Evolutionary conservation across 2,329 filamentous ascomycete genomes (phyloP), one percentile per base, ranked within the genome.

Genomic region (Epicoccum nigrum): DNA sequence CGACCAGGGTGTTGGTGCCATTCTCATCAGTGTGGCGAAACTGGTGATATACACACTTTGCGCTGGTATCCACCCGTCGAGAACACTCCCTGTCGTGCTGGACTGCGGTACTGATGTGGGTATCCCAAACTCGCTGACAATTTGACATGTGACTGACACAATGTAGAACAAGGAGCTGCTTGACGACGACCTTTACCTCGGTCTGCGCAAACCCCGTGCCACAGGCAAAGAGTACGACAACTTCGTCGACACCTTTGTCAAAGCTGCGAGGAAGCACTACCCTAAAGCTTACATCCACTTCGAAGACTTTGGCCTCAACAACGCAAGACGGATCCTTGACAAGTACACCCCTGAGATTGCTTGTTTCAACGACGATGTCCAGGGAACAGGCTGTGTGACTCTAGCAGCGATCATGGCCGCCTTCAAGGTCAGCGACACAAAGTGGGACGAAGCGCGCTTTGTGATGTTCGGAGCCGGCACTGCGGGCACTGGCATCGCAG

Each of bases 361-460:
- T 0, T 95, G 90, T 70, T 96, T 96, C 79, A 96, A 96, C 64
- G 92, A 96, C 51, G 91, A 96, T 69, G 86, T 96, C 0, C 91
- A 96, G 71, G 92, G 91, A 1, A 96, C 92, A 0, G 92, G 91
- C 0, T 93, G 89, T 52, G 90, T 96, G 1, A 93, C 92, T 0
- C 81, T 96, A 0, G 91, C 91, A 0, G 91, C 88, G 1, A 86
- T 96, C 56, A 85, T 90, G 77, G 85, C 90, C 0, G 91, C 84
- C 0, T 77, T 92, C 7, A 84, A 89, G 53, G 85, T 93, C 7
- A 85, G 81, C 54, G 80, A 84, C 2, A 75, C 86, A 45, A 83
- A 86, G 44, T 77, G 95, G 32, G 74, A 78, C 7, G 89, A 95
- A 51, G 73, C 89, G 12, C 82, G 86, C 23, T 79, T 94, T 50